These are phyloP conservation scores for Bondarzewia mesenterica DNA, from an alignment of 1,284 basidiomycete genomes.

Conservation along the genomic window DNA sequence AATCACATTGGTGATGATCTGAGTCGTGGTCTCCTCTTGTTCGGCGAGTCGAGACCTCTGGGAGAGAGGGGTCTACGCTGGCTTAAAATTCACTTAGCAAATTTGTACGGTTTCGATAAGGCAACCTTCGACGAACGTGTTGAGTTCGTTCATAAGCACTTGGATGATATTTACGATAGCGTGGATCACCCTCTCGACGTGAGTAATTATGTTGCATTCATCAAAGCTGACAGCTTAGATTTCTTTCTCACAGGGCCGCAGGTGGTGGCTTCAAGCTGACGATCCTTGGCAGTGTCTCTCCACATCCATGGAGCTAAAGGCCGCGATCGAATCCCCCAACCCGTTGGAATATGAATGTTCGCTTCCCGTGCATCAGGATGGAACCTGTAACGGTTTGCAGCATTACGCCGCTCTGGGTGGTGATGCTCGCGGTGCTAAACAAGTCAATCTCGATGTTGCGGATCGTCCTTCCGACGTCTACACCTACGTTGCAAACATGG, in stretches of 20 bases:
- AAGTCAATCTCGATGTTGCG: constrained; percentile 87
- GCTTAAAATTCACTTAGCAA: constrained; percentile 91
- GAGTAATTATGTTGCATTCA: constrained; percentile 14
- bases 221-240: not conserved
- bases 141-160: constrained; percentile 65
- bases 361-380: constrained; percentile 97
- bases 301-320: constrained; percentile 80
- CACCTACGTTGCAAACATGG: constrained; percentile 84
- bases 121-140: constrained; percentile 89
- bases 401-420: constrained; percentile 98
- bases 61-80: constrained; percentile 73
- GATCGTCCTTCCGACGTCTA: constrained; percentile 95
- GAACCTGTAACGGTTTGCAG: constrained; percentile 97
- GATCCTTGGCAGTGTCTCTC: constrained; percentile 98
- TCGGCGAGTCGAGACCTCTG: constrained; percentile 76
- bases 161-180: constrained; percentile 79
- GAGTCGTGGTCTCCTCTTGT: constrained; percentile 82
- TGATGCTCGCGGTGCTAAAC: constrained; percentile 81
- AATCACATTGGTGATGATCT: constrained; percentile 97
- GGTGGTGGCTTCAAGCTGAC: constrained; percentile 91
- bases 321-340: constrained; percentile 70
- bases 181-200: constrained; percentile 83
- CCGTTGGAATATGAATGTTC: constrained; percentile 66
- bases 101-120: constrained; percentile 94
- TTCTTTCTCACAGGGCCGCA: constrained; percentile 37